phyloP scores from a whole-genome alignment of 352 stramenopile genomes.

The Phytophthora citricola region DNA sequence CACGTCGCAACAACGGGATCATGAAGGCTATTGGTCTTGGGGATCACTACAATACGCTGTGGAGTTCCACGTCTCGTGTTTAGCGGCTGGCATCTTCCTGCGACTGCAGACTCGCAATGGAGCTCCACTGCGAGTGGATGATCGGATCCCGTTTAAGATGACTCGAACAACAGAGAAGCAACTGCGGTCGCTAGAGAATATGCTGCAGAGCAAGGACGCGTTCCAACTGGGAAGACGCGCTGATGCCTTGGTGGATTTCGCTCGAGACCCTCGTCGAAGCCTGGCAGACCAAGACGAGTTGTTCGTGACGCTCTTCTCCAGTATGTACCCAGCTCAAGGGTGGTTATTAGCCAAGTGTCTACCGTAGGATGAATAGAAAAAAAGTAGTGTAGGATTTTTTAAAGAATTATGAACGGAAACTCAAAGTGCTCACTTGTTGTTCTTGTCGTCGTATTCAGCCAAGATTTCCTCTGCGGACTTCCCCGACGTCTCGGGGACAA shows the following conservation, averaged over 20 bases:
- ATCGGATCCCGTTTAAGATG: slow-evolving; percentile 82
- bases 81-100: slow-evolving; percentile 79
- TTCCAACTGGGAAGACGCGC: slow-evolving; percentile 78
- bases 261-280: slow-evolving; percentile 66
- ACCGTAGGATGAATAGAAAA: slow-evolving; percentile 34
- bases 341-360: slow-evolving; percentile 84
- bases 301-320: slow-evolving; percentile 84
- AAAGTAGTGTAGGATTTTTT: slow-evolving; percentile 23
- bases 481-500: slow-evolving; percentile 25
- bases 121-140: slow-evolving; percentile 69
- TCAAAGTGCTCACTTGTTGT: not conserved
- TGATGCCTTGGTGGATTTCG: slow-evolving; percentile 77
- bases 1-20: slow-evolving; percentile 78
- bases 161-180: slow-evolving; percentile 87
- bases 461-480: slow-evolving; percentile 27
- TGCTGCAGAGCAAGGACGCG: slow-evolving; percentile 81
- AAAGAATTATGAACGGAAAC: slow-evolving; percentile 19
- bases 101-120: slow-evolving; percentile 80
- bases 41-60: slow-evolving; percentile 77
- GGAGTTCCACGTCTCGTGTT: slow-evolving; percentile 82
- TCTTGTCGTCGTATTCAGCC: slow-evolving; percentile 18
- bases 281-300: slow-evolving; percentile 89
- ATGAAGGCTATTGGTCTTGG: slow-evolving; percentile 89
- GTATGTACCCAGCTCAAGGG: slow-evolving; percentile 80
- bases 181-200: slow-evolving; percentile 66